These are phyloP conservation scores for Xylariaceae sp. DNA, from an alignment of 2,329 filamentous ascomycete species.

Conservation along the genomic window DNA sequence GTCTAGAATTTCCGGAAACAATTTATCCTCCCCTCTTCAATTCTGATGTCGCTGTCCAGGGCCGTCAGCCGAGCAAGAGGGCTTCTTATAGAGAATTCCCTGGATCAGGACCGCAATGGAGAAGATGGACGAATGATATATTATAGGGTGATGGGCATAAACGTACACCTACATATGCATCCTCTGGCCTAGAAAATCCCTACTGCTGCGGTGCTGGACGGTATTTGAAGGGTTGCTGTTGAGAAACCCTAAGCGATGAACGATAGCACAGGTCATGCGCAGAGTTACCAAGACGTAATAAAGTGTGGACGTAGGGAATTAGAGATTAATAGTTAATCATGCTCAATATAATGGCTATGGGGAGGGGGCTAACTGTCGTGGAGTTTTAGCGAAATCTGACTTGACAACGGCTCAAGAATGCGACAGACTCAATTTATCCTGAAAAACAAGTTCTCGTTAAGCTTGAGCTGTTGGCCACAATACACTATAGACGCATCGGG, in stretches of 20 bases:
- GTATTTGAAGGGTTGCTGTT: not conserved
- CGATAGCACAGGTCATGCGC: no score
- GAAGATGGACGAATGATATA: not conserved
- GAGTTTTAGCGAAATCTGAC: not conserved
- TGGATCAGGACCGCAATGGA: not conserved
- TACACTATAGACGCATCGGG: no score
- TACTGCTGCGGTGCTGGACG: not conserved
- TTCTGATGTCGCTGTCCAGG: slow-evolving; percentile 15
- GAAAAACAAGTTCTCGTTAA: no score
- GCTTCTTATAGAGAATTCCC: not conserved
- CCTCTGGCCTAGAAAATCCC: not conserved
- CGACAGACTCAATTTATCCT: no score
- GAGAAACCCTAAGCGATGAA: no score
- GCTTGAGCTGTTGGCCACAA: no score
- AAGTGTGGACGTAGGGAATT: no score
- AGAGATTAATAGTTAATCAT: no score
- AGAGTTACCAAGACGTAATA: no score
- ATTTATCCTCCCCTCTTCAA: slow-evolving; percentile 11
- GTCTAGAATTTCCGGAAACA: slow-evolving; percentile 2
- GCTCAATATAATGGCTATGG: no score
- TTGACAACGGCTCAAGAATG: slow-evolving; percentile 1
- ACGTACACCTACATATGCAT: not conserved
- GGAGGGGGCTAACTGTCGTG: no score
- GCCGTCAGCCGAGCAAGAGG: slow-evolving; percentile 19
- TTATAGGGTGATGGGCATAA: not conserved